Base-by-base conservation (phyloP, 768 basidiomycete genomes). In the Lentinus tigrinus region DNA sequence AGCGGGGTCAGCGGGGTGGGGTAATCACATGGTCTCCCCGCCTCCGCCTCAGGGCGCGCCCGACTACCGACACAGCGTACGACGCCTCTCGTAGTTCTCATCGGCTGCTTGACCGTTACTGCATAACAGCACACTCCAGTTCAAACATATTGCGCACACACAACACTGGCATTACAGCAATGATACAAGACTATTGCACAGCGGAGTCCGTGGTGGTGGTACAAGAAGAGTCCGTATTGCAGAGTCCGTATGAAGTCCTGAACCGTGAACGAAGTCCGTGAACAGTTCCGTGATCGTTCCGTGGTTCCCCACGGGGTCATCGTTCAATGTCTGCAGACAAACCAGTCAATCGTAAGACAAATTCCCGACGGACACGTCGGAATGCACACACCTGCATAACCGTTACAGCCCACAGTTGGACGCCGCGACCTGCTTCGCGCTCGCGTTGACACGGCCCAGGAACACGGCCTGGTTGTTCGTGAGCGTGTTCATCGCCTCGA, bases 331-430 rank as follows among this genome's bases (percentile, higher is more conserved):
- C 21, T 23, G 24, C 17, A 21, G 8, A 17, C 4, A 42, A 3
- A 19, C 19, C 2, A 17, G 47, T 54, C 47, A 54, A 52, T 23
- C 11, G 2, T 46, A 8, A 46, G 23, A 9, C 23, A 3, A 46
- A 2, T 2, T 2, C 21, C 24, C 31, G 31, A 14, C 39, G 26
- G 36, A 11, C 23, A 37, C n/a, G n/a, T n/a, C n/a, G n/a, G n/a
- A n/a, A n/a, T n/a, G n/a, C 7, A 47, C 40, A 46, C 47, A 47
- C 56, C 53, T 56, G 27, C 13, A 8, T 16, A n/a, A 19, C 2
- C 11, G 23, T 70, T 64, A 77, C 58, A 85, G 68, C 21, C 84
- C 84, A 64, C 87, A 88, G 49, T 67, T 60, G 0, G 83, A 79
- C 7, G 75, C 55, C 38, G 62, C 70, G 10, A 87, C 80, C 58